Base-by-base conservation (phyloP, 306 rosid genomes). In the Dryas octopetala region DNA sequence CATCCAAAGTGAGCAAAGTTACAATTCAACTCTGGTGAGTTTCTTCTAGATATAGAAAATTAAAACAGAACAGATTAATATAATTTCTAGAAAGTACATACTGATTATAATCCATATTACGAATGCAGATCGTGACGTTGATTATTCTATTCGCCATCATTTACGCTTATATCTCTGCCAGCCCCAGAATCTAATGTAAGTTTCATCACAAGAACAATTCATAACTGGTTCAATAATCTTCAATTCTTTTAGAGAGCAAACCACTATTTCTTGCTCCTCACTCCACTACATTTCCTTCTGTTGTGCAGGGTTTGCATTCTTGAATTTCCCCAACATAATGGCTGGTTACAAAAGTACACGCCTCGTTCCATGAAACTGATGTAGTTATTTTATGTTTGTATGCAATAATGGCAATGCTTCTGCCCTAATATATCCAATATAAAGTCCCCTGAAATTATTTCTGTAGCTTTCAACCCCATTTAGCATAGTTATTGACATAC, bases 41-140 rank as follows among this genome's bases (percentile, higher is more conserved):
- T 71, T 74, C 69, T 51, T 75, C 53, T 71, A 52, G 45, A 19
- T 11, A 19, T 53, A 45, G 11, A 52, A 26, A 38, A 2, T 38
- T 38, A 9, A 17, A 19, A 3, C 23, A 17, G 44, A 60, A 67
- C 51, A 11, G 74, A 41, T 23, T 12, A 67, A 60, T 32, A 32
- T 32, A 32, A 32, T 32, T 58, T 58, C 23, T 23, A 5, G 52
- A 64, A 66, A 47, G 58, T 47, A 61, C 67, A 19, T 63, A 83
- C 82, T 70, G 66, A 84, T 74, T 13, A 53, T 13, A 53, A 59
- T 10, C 7, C 54, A 12, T 50, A 62, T 63, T 70, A 38, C 53
- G 70, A 61, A 74, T 88, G 91, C 91, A 92, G 97, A 81, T 89
- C 79, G 19, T 88, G 80, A 43, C 88, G 5, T 58, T 92, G 80